Evolutionary conservation across 371 early-diverging fungal genomes (phyloP), one percentile per base, ranked within the genome.

Genomic region (Mucor indicus): DNA sequence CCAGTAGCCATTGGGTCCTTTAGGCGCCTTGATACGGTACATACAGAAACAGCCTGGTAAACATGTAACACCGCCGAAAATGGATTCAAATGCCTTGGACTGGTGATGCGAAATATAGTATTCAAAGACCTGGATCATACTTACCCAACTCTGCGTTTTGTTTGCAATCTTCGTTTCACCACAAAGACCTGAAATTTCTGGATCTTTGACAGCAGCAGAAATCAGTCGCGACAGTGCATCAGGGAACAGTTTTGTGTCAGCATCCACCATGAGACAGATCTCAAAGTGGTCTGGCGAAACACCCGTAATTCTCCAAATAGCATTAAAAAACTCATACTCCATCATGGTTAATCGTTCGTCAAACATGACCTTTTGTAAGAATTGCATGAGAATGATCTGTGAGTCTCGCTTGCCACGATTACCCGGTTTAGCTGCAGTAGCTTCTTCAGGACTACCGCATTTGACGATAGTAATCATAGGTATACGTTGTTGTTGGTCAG

Each of bases 371-470:
- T 91, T 89, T 61, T 90, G 86, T 64, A 98, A 82, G 79, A 99
- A 99, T 38, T 88, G 82, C 98, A 99, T 98, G 29, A 99, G 66
- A 47, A 99, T 84, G 44, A 99, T 87, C 73, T 99, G 99, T 27
- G 95, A 94, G 62, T 99, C 99, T 48, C 99, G 87, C 73, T 98
- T 99, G 42, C 99, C 99, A 45, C 99, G 81, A 68, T 99, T 98
- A 17, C 97, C 97, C 1, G 94, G 88, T 60, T 90, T 89, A 23
- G 79, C 61, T 40, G 75, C 59, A 47, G 75, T 55, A 2, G 69
- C 56, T 53, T 96, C 95, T 15, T 78, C 80, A 13, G 83, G 83
- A 0, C 87, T 79, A 25, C 98, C 98, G 47, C 93, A 93, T 73
- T 99, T 99, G 43, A 88, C 92, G 19, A 99, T 86, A 9, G 89